Conservation (phyloP, 441 rosid genomes). For the Mallotus repandus region DNA sequence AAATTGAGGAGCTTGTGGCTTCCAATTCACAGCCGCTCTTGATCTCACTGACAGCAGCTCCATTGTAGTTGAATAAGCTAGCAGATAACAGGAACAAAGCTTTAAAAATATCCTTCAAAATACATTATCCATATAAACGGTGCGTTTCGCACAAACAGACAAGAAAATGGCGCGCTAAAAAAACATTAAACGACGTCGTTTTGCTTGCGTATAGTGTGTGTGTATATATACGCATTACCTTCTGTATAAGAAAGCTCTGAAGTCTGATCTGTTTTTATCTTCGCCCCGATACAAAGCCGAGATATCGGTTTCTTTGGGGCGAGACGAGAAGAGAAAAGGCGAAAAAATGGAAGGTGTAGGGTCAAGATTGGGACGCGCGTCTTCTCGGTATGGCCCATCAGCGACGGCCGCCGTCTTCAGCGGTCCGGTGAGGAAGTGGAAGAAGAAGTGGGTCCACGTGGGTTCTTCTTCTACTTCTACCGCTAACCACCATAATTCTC, state of each 20-base stretch:
- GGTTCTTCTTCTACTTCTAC: conserved; percentile 45
- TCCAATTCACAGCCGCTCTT: conserved; percentile 30
- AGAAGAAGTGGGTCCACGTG: conserved; percentile 96
- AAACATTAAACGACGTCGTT: background rate
- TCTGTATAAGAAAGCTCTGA: background rate
- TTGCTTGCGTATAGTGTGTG: no score
- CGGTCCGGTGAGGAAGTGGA: conserved; percentile 97
- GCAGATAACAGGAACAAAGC: background rate
- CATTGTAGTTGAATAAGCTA: background rate
- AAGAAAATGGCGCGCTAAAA: background rate
- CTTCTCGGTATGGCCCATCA: conserved; percentile 87
- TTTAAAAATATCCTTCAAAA: background rate
- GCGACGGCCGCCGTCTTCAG: conserved; percentile 64
- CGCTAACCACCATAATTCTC: conserved; percentile 31
- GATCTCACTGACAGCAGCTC: conserved; percentile 71
- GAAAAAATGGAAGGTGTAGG: conserved; percentile 92
- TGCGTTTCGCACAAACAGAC: background rate
- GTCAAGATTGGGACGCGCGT: conserved; percentile 84
- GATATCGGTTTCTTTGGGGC: conserved; percentile 9
- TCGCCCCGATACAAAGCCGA: conserved; percentile 8
- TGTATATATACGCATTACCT: background rate
- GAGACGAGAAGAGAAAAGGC: background rate
- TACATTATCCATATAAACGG: background rate
- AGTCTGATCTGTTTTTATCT: background rate
- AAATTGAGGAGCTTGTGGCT: conserved; percentile 10